Evolutionary conservation across 1,284 basidiomycete genomes (phyloP), one percentile per base, ranked within the genome.

Genomic region (Lentinus polychrous): DNA sequence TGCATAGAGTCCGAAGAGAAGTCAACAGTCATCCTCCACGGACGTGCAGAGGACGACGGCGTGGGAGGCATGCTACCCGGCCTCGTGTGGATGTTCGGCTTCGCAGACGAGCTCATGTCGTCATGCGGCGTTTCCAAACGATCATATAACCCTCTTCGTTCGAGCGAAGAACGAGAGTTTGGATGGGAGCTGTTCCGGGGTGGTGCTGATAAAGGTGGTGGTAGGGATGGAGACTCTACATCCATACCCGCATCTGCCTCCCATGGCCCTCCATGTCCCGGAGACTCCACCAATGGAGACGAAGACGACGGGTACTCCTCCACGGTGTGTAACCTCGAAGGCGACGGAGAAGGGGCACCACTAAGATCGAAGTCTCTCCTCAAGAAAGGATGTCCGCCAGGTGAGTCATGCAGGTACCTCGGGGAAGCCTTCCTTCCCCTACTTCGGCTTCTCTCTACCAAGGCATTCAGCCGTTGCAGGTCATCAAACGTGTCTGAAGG

Each of bases 11-110:
- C 27, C 27, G 27, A 27, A 27, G 27, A 27, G 27, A 27, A 27
- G 27, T 27, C 27, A 10, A 10, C 4, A 27, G 27, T 27, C 39
- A 40, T 20, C 5, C 20, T 8, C 54, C 52, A 55, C 43, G 57
- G 55, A 2, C 49, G 35, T 2, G 55, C n/a, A n/a, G n/a, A 53
- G 15, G 53, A 48, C 14, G 50, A 45, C 14, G 55, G 47, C 14
- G 50, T 37, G 2, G 59, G 61, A 5, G 61, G 61, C 55, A 61
- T 57, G 48, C 61, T 62, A 47, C 45, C 53, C 4, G 49, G 39
- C 32, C 55, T 44, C 22, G 42, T 40, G n/a, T n/a, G n/a, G n/a
- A n/a, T n/a, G 10, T 40, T 40, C 17, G 45, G 11, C 35, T 27
- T 27, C 20, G 18, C 40, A 35, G 35, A 51, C 34, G 48, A 49